Percentiles rank a stretch among this genome's conserved stretches.
These are phyloP conservation scores for Beta lomatogona DNA, from an alignment of 179 eudicot species.

Conservation along the genomic window DNA sequence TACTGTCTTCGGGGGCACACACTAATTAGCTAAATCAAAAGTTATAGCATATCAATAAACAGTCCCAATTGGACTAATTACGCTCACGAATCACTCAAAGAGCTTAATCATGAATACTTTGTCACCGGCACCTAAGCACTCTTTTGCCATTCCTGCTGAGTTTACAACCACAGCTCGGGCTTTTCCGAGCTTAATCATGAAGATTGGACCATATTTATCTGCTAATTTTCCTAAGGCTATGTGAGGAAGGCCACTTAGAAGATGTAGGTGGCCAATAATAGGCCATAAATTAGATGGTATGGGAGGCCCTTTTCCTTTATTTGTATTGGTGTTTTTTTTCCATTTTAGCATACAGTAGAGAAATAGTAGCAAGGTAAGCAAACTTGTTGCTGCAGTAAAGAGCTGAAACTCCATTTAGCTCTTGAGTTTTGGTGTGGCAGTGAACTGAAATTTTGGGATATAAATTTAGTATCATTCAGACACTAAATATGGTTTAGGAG, in stretches of 20 bases:
- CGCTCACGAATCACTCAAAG: background rate
- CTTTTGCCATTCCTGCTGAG: conserved; percentile 18
- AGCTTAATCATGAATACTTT: background rate
- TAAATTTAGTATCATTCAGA: no score
- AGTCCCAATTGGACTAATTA: background rate
- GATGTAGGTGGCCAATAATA: conserved; percentile 18
- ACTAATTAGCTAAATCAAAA: no score
- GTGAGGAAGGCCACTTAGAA: background rate
- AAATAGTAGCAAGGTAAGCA: background rate
- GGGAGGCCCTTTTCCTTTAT: background rate
- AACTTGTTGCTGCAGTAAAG: background rate
- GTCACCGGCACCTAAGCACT: conserved; percentile 2
- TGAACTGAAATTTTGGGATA: no score
- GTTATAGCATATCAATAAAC: background rate
- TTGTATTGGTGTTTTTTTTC: background rate
- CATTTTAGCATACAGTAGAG: background rate
- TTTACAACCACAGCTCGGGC: conserved; percentile 20
- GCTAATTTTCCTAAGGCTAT: conserved; percentile 20
- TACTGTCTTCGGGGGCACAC: no score
- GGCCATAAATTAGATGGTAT: conserved; percentile 27
- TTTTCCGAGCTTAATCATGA: conserved; percentile 22
- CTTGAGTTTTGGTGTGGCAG: no score
- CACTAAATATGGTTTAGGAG: no score
- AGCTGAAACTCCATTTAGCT: background rate
- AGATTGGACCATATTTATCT: conserved; percentile 23